These are phyloP conservation scores for Fusarium nodosum DNA, from an alignment of 2,329 filamentous ascomycete genomes.

Conservation along the genomic window DNA sequence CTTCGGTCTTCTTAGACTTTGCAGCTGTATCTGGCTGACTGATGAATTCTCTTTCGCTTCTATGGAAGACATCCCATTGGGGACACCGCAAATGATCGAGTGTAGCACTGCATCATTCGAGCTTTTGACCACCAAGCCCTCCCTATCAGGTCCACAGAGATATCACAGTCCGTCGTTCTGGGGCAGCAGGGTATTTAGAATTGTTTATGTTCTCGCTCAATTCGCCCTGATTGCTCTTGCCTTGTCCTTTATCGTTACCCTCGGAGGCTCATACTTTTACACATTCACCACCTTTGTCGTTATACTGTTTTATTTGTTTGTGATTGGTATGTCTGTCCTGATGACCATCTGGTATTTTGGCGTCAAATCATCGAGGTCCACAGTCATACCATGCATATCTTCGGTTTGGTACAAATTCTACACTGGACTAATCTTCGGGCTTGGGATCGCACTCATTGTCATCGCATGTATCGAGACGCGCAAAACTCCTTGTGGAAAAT, in stretches of 20 bases:
- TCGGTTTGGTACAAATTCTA: conserved; percentile 20
- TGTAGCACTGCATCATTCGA: neutral
- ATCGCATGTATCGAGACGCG: conserved; percentile 24
- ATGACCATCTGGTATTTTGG: conserved; percentile 9
- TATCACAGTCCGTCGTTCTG: neutral
- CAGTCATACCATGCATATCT: conserved; percentile 17
- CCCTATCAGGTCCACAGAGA: neutral
- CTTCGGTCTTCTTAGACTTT: conserved; percentile 17
- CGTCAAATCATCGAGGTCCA: neutral
- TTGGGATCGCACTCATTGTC: neutral
- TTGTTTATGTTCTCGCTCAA: neutral
- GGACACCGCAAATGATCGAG: neutral
- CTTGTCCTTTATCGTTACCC: neutral
- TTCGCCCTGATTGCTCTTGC: neutral
- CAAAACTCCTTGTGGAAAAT: conserved; percentile 28
- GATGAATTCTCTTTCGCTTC: conserved; percentile 25
- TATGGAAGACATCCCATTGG: neutral
- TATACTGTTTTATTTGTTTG: neutral
- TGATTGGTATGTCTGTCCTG: neutral
- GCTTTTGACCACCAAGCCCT: conserved; percentile 8
- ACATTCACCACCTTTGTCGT: conserved; percentile 13
- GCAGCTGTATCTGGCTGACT: conserved; percentile 7
- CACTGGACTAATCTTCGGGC: neutral
- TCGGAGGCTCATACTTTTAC: neutral
- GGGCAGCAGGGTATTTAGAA: neutral